phyloP scores from a whole-genome alignment of 768 basidiomycete genomes.

The Termitomyces sp. region DNA sequence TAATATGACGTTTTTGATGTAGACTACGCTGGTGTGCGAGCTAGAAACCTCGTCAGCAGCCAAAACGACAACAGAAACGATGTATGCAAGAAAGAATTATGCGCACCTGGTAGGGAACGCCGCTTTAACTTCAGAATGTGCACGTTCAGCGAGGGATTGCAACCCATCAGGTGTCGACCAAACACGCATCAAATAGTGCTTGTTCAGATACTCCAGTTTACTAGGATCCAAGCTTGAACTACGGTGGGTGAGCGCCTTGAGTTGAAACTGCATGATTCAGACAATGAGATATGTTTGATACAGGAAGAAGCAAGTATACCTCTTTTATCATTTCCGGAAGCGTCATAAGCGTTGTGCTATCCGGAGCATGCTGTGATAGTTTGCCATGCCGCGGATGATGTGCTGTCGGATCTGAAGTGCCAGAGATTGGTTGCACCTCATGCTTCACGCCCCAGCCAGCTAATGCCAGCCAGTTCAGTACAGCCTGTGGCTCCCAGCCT shows the following conservation, averaged over 20 bases:
- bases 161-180: conserved; percentile 51
- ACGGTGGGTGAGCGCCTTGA: conserved; percentile 73
- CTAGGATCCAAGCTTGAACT: conserved; percentile 75
- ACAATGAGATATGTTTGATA: neutral
- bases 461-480: conserved; percentile 91
- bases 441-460: conserved; percentile 86
- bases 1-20: conserved; percentile 61
- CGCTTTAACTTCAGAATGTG: conserved; percentile 49
- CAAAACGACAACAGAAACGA: neutral
- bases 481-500: conserved; percentile 87
- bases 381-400: conserved; percentile 14
- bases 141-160: conserved; percentile 48
- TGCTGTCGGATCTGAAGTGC: conserved; percentile 16
- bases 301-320: conserved; percentile 27
- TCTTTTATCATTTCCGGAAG: conserved; percentile 61
- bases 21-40: conserved; percentile 47
- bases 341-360: conserved; percentile 62
- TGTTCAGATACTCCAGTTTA: conserved; percentile 88
- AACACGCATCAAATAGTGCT: conserved; percentile 68
- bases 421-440: conserved; percentile 18
- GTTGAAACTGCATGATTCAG: conserved; percentile 56
- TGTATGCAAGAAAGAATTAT: neutral
- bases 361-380: conserved; percentile 43
- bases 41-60: conserved; percentile 21
- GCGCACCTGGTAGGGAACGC: conserved; percentile 58